Percentiles rank a stretch among this genome's conserved stretches.
phyloP scores from a whole-genome alignment of 164 flowering plant species.

The Annona squamosa region DNA sequence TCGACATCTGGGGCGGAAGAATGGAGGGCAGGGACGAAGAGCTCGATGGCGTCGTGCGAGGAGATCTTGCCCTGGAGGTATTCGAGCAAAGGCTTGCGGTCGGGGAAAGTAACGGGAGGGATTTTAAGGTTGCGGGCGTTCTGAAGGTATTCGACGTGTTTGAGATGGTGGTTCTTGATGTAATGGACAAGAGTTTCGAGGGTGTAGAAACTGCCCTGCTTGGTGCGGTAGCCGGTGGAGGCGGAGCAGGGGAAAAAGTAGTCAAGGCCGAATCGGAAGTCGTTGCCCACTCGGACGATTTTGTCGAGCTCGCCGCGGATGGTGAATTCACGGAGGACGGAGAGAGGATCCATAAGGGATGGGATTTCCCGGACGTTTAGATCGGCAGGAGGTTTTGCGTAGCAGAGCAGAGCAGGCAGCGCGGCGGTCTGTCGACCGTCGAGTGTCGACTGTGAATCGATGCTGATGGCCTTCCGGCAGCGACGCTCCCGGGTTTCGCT shows the following conservation, averaged over 20 bases:
- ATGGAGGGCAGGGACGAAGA: not conserved
- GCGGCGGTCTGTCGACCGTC: too few relatives aligned
- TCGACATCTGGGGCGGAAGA: slow-evolving; percentile 10
- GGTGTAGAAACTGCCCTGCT: slow-evolving; percentile 78
- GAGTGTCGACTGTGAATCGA: too few relatives aligned
- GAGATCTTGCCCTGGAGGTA: slow-evolving; percentile 67
- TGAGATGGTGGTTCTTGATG: slow-evolving; percentile 60
- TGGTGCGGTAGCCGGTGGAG: slow-evolving; percentile 79
- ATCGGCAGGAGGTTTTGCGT: too few relatives aligned
- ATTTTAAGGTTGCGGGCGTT: slow-evolving; percentile 43
- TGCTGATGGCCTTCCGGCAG: too few relatives aligned
- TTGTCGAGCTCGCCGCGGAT: slow-evolving; percentile 62
- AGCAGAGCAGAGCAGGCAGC: too few relatives aligned
- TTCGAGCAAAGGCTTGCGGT: slow-evolving; percentile 78
- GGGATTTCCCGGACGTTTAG: too few relatives aligned
- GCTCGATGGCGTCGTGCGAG: slow-evolving; percentile 68
- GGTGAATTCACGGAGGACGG: slow-evolving; percentile 84
- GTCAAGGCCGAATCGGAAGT: slow-evolving; percentile 65
- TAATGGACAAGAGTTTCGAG: slow-evolving; percentile 76
- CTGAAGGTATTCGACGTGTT: slow-evolving; percentile 78
- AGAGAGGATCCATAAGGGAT: slow-evolving; percentile 73
- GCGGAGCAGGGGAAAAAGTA: slow-evolving; percentile 63
- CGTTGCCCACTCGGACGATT: slow-evolving; percentile 53
- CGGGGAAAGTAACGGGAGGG: slow-evolving; percentile 76
- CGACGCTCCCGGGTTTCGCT: too few relatives aligned